Evolutionary conservation across 148 eudicot genomes (phyloP).

Genomic region (Fagopyrum esculentum): DNA sequence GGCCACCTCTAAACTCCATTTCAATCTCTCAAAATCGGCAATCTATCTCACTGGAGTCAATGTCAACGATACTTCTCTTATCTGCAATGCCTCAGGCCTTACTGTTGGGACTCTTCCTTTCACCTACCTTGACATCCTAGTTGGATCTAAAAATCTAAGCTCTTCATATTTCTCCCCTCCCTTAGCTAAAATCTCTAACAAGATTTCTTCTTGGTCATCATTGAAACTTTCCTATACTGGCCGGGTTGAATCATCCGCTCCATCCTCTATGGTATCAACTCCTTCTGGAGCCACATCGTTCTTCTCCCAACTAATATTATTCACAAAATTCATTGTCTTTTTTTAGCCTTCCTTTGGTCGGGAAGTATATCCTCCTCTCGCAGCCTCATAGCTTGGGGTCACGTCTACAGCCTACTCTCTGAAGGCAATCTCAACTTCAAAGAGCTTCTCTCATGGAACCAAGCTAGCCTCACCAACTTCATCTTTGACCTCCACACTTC

Average conservation of each 20-base stretch:
- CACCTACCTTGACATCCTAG: background rate
- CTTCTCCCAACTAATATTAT: background rate
- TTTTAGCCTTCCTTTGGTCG: background rate
- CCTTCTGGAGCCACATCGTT: background rate
- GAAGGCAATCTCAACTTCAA: background rate
- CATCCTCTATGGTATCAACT: background rate
- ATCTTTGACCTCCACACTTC: too few relatives aligned
- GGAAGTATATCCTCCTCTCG: background rate
- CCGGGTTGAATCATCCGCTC: background rate
- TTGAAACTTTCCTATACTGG: background rate
- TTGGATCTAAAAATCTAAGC: background rate
- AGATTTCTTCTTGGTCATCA: background rate
- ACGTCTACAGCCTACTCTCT: background rate
- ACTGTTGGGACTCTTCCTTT: background rate
- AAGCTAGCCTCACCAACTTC: too few relatives aligned
- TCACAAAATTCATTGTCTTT: background rate
- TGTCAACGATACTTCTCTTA: too few relatives aligned
- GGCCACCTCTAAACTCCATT: too few relatives aligned
- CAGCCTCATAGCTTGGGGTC: background rate
- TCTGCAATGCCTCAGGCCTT: too few relatives aligned
- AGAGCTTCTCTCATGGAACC: too few relatives aligned
- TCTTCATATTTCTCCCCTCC: background rate
- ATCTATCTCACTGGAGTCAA: too few relatives aligned
- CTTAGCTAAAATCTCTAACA: background rate
- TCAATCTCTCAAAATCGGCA: too few relatives aligned